phyloP scores from a whole-genome alignment of 164 flowering plant genomes.

The Dillenia suffruticosa region DNA sequence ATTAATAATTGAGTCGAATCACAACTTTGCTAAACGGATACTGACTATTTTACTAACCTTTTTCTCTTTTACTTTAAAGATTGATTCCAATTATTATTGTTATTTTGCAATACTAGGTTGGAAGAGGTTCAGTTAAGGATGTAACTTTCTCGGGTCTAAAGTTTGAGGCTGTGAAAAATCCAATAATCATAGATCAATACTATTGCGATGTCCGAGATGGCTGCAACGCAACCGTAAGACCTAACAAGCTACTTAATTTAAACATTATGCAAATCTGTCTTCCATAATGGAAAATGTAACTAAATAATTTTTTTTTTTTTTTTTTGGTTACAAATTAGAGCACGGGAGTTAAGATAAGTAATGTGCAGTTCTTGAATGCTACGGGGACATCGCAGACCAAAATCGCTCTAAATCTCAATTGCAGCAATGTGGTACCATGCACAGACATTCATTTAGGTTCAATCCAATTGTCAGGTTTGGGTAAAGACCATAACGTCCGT shows the following conservation, averaged over 20 bases:
- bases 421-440: slow-evolving; percentile 31
- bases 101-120: slow-evolving; percentile 16
- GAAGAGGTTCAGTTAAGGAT: slow-evolving; percentile 26
- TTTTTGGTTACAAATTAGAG: background rate
- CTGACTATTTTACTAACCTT: too few species aligned
- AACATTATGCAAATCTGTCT: too few species aligned
- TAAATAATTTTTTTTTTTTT: background rate
- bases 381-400: slow-evolving; percentile 31
- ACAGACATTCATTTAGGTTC: slow-evolving; percentile 17
- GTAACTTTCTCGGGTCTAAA: slow-evolving; percentile 21
- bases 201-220: slow-evolving; percentile 25
- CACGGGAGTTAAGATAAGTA: slow-evolving; percentile 34
- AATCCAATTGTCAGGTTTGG: slow-evolving; percentile 11
- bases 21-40: too few species aligned
- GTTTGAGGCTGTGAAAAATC: slow-evolving; percentile 24
- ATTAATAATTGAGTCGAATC: too few species aligned
- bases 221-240: slow-evolving; percentile 22
- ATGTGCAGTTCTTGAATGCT: slow-evolving; percentile 19
- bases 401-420: slow-evolving; percentile 28
- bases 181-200: slow-evolving; percentile 42
- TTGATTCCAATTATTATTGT: too few species aligned
- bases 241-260: background rate
- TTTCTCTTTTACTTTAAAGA: too few species aligned
- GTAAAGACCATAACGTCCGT: slow-evolving; percentile 6
- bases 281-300: too few species aligned